Conservation (phyloP, 2,329 filamentous ascomycete species). For the Escovopsis sp. region DNA sequence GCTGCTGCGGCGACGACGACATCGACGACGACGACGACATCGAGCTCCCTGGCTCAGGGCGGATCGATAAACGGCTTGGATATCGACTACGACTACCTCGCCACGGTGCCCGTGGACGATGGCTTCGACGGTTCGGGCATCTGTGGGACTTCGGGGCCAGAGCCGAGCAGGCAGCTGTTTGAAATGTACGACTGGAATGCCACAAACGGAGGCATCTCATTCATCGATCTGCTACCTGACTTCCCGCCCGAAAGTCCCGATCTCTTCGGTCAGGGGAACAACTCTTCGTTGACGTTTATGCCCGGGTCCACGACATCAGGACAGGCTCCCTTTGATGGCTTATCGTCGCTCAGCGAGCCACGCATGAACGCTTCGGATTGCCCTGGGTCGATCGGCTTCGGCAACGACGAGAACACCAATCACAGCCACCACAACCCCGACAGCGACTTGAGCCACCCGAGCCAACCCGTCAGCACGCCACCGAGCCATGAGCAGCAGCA, state of each 20-base stretch:
- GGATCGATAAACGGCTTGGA: background rate
- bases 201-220: slow-evolving; percentile 15
- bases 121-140: background rate
- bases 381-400: slow-evolving; percentile 19
- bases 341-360: slow-evolving; percentile 6
- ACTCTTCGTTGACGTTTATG: background rate
- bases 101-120: background rate
- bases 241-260: slow-evolving; percentile 3
- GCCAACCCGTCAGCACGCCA: too few relatives aligned
- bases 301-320: background rate
- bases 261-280: slow-evolving; percentile 6
- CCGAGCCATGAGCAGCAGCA: slow-evolving; percentile 12
- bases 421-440: too few relatives aligned
- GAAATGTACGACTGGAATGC: slow-evolving; percentile 19
- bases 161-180: slow-evolving; percentile 8
- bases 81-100: background rate
- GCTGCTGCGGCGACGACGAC: background rate
- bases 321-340: slow-evolving; percentile 1
- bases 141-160: background rate
- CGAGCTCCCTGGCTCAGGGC: too few relatives aligned
- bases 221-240: slow-evolving; percentile 21
- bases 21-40: background rate
- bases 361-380: slow-evolving; percentile 13
- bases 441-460: slow-evolving; percentile 3
- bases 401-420: slow-evolving; percentile 3